Evolutionary conservation across 2,329 filamentous ascomycete genomes (phyloP), one percentile per base, ranked within the genome.

Genomic region (Podosphaera aphanis): DNA sequence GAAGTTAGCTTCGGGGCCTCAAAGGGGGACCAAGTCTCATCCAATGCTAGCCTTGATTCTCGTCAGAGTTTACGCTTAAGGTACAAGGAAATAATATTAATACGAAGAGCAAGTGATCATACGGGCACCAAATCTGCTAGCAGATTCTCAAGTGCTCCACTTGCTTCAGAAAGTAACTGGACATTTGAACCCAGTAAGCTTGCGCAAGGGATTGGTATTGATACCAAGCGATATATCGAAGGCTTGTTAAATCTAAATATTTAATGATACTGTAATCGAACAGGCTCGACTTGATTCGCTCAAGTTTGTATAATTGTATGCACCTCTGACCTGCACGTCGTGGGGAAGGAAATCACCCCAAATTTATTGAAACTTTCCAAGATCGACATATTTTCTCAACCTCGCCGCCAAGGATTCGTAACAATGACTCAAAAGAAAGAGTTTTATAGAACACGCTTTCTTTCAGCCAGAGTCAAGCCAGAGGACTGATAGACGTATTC

Each of bases 161-260:
- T 48, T n/a, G 60, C 66, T 53, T 48, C 63, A 49, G 56, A 63
- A 13, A 53, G 61, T 41, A 55, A 67, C 47, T 64, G 71, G 66
- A 54, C 67, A 39, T 71, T 70, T 20, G 73, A 72, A 2, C 71
- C 75, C 1, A 70, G 67, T 18, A 69, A 70, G 46, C 60, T 84
- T 51, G 74, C 72, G 0, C 76, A 82, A 55, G 81, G 80, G 0
- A 83, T 86, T 50, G 81, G 81, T 0, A 69, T 85, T 29, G 81
- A 86, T 64, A 83, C 80, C 25, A 70, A 76, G 59, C 71, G 70
- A 57, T 85, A 85, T 59, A 73, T 85, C 3, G 80, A 85, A 59
- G 75, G 74, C 1, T 58, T 86, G 47, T 62, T 85, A 59, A 82
- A 69, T 55, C 59, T 84, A 6, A 55, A 52, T 48, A n/a, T n/a